These are phyloP conservation scores for Malus sylvestris DNA, from an alignment of 306 rosid genomes.

Conservation along the genomic window DNA sequence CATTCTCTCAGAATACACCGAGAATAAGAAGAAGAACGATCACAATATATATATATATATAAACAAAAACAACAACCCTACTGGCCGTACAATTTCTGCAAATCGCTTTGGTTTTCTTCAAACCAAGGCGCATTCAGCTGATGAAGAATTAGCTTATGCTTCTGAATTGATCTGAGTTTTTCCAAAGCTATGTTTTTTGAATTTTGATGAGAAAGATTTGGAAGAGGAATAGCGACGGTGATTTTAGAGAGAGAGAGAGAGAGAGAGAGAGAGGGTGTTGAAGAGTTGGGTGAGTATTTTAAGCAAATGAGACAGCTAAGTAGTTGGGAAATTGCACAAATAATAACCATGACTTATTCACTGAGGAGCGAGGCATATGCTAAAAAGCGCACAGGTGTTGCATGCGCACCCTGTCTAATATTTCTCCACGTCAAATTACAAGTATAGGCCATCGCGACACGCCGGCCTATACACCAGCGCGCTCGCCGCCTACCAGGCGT, in stretches of 20 bases:
- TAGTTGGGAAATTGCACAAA: conserved; percentile 14
- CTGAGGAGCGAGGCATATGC: neutral
- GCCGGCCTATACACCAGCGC: neutral
- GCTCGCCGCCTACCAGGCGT: conserved; percentile 1
- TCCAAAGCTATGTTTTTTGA: neutral
- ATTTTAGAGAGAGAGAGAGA: neutral
- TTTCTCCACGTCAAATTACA: conserved; percentile 22
- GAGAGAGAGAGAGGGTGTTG: conserved; percentile 2
- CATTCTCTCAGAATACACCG: neutral
- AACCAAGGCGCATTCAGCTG: neutral
- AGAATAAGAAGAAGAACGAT: neutral
- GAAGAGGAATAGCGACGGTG: neutral
- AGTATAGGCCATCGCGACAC: conserved; percentile 12
- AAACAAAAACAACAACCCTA: neutral
- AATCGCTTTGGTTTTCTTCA: neutral
- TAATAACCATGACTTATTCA: neutral
- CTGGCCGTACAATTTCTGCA: neutral
- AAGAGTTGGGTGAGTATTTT: conserved; percentile 20
- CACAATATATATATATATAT: neutral
- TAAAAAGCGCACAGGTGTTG: neutral
- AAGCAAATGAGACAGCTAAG: conserved; percentile 10
- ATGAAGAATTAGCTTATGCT: neutral
- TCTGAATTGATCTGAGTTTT: neutral
- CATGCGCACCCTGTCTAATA: neutral
- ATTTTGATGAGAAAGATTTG: neutral